Base-by-base conservation (phyloP, 1,284 basidiomycete species). In the Trichosporon sp. region DNA sequence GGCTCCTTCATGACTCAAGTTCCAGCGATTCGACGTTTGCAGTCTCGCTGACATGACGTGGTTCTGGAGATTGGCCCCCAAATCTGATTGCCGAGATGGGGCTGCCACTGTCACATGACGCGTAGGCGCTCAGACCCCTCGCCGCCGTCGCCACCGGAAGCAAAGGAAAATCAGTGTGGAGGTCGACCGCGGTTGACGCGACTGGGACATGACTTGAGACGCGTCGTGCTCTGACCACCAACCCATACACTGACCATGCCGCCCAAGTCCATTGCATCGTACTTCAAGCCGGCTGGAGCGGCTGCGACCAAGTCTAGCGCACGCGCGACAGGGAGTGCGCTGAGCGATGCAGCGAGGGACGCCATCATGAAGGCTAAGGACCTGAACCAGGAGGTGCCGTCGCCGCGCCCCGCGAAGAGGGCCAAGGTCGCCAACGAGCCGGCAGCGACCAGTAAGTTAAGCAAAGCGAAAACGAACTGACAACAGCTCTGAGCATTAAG, bases 301-400 rank as follows among this genome's bases (percentile, higher is more conserved):
- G 61, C 70, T 1, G 40, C 66, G 11, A 40, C n/a, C 8, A 14
- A 38, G n/a, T 26, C 59, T 0, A 19, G 43, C 26, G 46, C 67
- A 8, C 32, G 37, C 8, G 37, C 65, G 11, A 10, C 40, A 8
- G 43, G 69, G 12, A 66, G 61, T 16, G 63, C 59, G 0, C 51
- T 78, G 12, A 73, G 74, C 2, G 77, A 76, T 37, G 75, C 78
- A 16, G 77, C 78, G 21, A 73, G 73, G 19, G 38, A 74, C 35
- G 78, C 78, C 12, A 78, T 78, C 59, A 40, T 46, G 14, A 75
- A 75, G 14, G 77, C 68, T 10, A 67, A 67, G 69, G 69, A 66
- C 12, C 63, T 66, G 43, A 46, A 63, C 32, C 31, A 35, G 14
- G 59, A 63, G 7, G 59, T 63, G 59, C 59, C 59, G 16, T 63